phyloP scores from a whole-genome alignment of 805 yeast species.

The Wickerhamomyces hampshirensis region DNA sequence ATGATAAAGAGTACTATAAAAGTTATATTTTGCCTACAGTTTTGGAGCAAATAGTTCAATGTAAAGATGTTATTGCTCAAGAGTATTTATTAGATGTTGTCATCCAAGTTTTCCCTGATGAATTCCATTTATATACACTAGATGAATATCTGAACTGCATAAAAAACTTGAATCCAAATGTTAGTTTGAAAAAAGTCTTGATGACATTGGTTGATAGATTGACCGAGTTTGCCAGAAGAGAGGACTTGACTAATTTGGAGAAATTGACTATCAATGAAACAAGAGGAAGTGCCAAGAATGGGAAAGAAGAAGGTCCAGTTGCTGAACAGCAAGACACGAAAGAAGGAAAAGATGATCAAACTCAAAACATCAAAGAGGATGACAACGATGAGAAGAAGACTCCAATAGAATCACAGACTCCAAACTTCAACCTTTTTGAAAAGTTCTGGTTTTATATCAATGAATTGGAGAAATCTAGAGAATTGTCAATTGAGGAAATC shows the following conservation, averaged over 20 bases:
- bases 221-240: conserved; percentile 45
- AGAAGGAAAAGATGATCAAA: conserved; percentile 7
- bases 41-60: conserved; percentile 87
- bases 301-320: conserved; percentile 6
- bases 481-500: conserved; percentile 61
- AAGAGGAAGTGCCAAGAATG: conserved; percentile 10
- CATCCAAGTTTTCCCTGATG: conserved; percentile 92
- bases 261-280: conserved; percentile 19
- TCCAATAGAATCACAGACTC: too few relatives aligned
- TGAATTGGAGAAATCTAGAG: conserved; percentile 49
- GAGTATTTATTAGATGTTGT: conserved; percentile 87
- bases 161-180: conserved; percentile 61
- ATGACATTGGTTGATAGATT: conserved; percentile 70
- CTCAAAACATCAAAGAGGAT: conserved; percentile 9
- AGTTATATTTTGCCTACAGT: conserved; percentile 66
- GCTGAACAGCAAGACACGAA: conserved; percentile 9
- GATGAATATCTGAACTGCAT: conserved; percentile 62
- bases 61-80: conserved; percentile 89
- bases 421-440: conserved; percentile 43
- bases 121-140: conserved; percentile 76
- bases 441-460: conserved; percentile 63
- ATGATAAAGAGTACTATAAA: conserved; percentile 45
- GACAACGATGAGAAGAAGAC: conserved; percentile 8
- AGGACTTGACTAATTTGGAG: conserved; percentile 22
- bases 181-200: conserved; percentile 62